Conservation (phyloP, 1,139 yeast genomes). For the Zygoascus hellenicus region DNA sequence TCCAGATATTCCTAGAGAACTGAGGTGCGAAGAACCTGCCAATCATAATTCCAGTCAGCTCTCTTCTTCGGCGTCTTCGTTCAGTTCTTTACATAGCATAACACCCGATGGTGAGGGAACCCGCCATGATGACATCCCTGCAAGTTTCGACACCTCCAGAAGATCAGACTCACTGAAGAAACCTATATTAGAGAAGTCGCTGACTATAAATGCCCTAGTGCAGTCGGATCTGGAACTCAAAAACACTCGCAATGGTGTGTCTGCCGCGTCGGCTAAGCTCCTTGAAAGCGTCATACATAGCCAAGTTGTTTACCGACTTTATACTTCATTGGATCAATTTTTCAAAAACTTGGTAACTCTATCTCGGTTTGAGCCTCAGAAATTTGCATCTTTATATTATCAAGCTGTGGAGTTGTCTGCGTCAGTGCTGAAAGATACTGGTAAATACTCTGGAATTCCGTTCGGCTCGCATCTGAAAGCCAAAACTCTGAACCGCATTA, state of each 20-base stretch:
- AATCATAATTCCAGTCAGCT: background rate
- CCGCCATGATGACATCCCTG: background rate
- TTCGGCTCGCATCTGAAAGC: constrained; percentile 21
- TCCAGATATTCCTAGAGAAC: constrained; percentile 10
- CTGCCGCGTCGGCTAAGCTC: constrained; percentile 20
- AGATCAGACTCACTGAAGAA: background rate
- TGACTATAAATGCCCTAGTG: constrained; percentile 22
- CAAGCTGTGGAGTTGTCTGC: constrained; percentile 24
- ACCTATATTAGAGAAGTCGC: constrained; percentile 5
- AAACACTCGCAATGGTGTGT: constrained; percentile 13
- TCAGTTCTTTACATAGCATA: constrained; percentile 6
- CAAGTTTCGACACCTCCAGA: background rate
- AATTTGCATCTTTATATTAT: constrained; percentile 24
- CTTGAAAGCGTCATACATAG: constrained; percentile 23
- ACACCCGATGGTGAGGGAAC: background rate
- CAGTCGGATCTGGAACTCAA: constrained; percentile 20
- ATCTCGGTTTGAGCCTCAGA: constrained; percentile 22
- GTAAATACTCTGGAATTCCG: constrained; percentile 13
- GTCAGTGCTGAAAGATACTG: constrained; percentile 19
- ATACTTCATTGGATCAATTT: constrained; percentile 20
- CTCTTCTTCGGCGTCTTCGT: constrained; percentile 4
- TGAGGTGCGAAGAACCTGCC: background rate
- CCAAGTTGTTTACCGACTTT: constrained; percentile 23
- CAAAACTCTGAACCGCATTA: constrained; percentile 28
- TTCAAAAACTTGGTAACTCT: constrained; percentile 17